phyloP scores from a whole-genome alignment of 257 asterid genomes.

The Dorcoceras hygrometricum region DNA sequence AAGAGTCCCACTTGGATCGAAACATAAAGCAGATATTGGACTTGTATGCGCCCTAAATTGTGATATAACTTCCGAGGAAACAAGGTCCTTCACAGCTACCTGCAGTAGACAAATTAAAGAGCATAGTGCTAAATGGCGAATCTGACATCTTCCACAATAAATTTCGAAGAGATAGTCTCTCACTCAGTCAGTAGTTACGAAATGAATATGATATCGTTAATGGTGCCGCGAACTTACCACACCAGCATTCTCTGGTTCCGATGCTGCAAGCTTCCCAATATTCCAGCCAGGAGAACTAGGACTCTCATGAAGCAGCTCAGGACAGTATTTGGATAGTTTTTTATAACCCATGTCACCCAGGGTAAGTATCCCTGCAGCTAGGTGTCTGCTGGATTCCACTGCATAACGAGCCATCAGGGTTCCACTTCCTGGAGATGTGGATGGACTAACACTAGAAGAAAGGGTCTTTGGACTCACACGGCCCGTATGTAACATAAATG shows the following conservation, averaged over 20 bases:
- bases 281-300: constrained; percentile 62
- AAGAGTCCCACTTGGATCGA: constrained; percentile 75
- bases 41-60: constrained; percentile 78
- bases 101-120: constrained; percentile 30
- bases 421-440: constrained; percentile 62
- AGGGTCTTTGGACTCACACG: constrained; percentile 56
- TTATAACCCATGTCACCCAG: constrained; percentile 74
- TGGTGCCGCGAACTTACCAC: constrained; percentile 43
- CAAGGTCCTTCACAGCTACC: constrained; percentile 67
- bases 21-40: constrained; percentile 73
- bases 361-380: constrained; percentile 58
- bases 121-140: background rate
- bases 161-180: background rate
- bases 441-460: constrained; percentile 53
- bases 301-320: constrained; percentile 64
- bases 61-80: constrained; percentile 52
- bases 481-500: constrained; percentile 48
- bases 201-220: constrained; percentile 16
- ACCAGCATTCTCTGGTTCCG: constrained; percentile 68
- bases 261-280: constrained; percentile 48
- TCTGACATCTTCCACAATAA: background rate
- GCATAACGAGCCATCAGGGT: constrained; percentile 70
- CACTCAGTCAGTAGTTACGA: constrained; percentile 7
- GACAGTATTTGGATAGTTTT: constrained; percentile 52
- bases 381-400: constrained; percentile 56